phyloP scores from a whole-genome alignment of 257 asterid genomes.

The Verbascum thapsus region DNA sequence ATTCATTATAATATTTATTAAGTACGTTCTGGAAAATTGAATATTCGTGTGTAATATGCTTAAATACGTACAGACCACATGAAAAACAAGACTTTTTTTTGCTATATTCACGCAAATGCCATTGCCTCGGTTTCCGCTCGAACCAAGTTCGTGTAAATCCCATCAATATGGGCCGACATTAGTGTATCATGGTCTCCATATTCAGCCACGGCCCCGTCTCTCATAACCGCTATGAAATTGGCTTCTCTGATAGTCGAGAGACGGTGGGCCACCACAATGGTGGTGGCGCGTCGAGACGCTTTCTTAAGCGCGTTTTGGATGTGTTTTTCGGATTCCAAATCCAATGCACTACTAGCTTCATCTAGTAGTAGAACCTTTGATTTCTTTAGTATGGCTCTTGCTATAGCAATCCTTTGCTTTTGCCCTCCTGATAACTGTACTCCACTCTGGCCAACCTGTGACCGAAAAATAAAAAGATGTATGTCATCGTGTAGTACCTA shows the following conservation, averaged over 20 bases:
- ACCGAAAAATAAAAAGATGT: too few species aligned
- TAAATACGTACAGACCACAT: background rate
- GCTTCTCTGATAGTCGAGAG: slow-evolving; percentile 77
- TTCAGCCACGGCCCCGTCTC: slow-evolving; percentile 65
- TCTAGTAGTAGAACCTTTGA: slow-evolving; percentile 65
- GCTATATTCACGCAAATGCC: slow-evolving; percentile 54
- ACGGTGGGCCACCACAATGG: slow-evolving; percentile 83
- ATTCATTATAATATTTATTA: too few species aligned
- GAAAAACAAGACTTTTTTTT: background rate
- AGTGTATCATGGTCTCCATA: slow-evolving; percentile 70
- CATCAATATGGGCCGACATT: slow-evolving; percentile 51
- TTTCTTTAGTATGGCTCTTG: slow-evolving; percentile 73
- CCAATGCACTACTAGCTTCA: slow-evolving; percentile 90
- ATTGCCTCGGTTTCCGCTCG: slow-evolving; percentile 78
- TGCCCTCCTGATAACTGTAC: slow-evolving; percentile 88
- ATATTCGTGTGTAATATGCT: too few species aligned
- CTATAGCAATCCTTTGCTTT: slow-evolving; percentile 88
- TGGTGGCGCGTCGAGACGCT: slow-evolving; percentile 65
- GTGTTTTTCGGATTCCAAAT: slow-evolving; percentile 77
- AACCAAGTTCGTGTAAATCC: slow-evolving; percentile 68
- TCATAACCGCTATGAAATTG: slow-evolving; percentile 59
- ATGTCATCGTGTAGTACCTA: too few species aligned
- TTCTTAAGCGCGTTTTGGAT: slow-evolving; percentile 69
- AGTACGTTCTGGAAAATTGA: too few species aligned
- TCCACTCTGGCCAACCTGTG: slow-evolving; percentile 79